A percentile compares a stretch with the other conserved stretches of the same genome.
Evolutionary conservation across 441 rosid species (phyloP).

Genomic region (Mallotus japonicus): DNA sequence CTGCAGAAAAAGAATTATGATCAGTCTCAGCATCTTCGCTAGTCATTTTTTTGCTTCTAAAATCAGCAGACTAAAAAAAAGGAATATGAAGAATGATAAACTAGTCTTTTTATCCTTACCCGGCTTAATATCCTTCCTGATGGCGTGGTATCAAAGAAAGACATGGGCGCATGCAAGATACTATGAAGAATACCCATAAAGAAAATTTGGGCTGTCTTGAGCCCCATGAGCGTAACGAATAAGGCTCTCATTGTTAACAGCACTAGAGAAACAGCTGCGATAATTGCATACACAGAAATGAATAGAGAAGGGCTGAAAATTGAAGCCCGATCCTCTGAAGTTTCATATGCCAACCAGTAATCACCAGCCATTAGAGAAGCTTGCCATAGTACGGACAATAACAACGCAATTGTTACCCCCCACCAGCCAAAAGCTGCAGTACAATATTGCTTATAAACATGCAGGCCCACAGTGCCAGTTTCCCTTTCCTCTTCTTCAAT

Average conservation of each 20-base stretch:
- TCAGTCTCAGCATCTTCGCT: slow-evolving; percentile 17
- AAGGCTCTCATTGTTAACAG: slow-evolving; percentile 51
- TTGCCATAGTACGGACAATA: slow-evolving; percentile 76
- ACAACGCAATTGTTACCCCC: slow-evolving; percentile 57
- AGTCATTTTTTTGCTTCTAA: background rate
- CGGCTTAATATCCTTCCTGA: slow-evolving; percentile 93
- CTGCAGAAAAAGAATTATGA: slow-evolving; percentile 32
- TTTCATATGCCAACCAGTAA: slow-evolving; percentile 94
- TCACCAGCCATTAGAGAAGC: slow-evolving; percentile 80
- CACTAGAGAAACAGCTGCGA: slow-evolving; percentile 56
- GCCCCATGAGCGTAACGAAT: slow-evolving; percentile 65
- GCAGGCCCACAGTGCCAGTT: slow-evolving; percentile 66
- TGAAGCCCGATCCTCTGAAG: slow-evolving; percentile 49
- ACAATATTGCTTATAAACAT: slow-evolving; percentile 69
- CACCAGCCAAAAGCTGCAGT: slow-evolving; percentile 99
- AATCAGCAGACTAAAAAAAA: background rate
- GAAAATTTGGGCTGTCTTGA: slow-evolving; percentile 80
- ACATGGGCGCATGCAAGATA: slow-evolving; percentile 92
- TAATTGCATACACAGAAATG: slow-evolving; percentile 61
- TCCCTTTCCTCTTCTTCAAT: slow-evolving; percentile 88
- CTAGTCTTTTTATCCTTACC: slow-evolving; percentile 35
- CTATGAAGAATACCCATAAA: slow-evolving; percentile 70
- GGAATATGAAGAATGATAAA: background rate
- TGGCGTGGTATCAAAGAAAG: slow-evolving; percentile 93
- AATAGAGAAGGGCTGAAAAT: slow-evolving; percentile 57